Evolutionary conservation across 2,329 filamentous ascomycete genomes (phyloP), one percentile per base, ranked within the genome.

Genomic region (Microdochium bolleyi): DNA sequence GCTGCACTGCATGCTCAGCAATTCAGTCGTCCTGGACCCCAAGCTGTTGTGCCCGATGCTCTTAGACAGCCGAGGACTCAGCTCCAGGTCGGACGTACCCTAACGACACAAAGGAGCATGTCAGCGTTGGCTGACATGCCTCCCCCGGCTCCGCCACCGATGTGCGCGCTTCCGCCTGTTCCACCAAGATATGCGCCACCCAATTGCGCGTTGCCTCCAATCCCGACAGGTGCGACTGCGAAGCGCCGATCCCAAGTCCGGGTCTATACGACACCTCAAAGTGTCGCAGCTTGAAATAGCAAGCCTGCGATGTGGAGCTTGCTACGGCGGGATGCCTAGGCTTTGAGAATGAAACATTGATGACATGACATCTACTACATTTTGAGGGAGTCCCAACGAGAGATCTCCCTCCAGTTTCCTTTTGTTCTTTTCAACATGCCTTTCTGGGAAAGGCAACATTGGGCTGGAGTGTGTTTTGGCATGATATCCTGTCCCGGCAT

Each of bases 101-200:
- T 63, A n/a, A 38, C 34, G 22, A 70, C 69, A 51, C 69, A 76
- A 24, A 70, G 73, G 52, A 80, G 78, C 63, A 73, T 80, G 72
- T 73, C 77, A 5, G 75, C 79, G 24, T 66, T 80, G 37, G 66
- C 65, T 1, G 72, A 76, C 13, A 76, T 75, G 1, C 78, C 78
- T 27, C 79, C 79, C 1, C 78, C 73, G 16, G 75, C 71, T 14
- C 79, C 79, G 7, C 79, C 79, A 4, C 79, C 79, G 24, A 80
- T 69, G 11, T 74, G 73, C 57, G 78, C 79, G 14, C 69, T 83
- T 22, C 79, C 79, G 19, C 79, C 79, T 0, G 70, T 81, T 38
- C 78, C 78, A 3, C 65, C 60, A 46, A 70, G 66, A 30, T 49
- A 49, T 11, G 54, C 55, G 10, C 51, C 34, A 30, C 57, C 48